Evolutionary conservation across 441 rosid genomes (phyloP).

Genomic region (California macrophylla): DNA sequence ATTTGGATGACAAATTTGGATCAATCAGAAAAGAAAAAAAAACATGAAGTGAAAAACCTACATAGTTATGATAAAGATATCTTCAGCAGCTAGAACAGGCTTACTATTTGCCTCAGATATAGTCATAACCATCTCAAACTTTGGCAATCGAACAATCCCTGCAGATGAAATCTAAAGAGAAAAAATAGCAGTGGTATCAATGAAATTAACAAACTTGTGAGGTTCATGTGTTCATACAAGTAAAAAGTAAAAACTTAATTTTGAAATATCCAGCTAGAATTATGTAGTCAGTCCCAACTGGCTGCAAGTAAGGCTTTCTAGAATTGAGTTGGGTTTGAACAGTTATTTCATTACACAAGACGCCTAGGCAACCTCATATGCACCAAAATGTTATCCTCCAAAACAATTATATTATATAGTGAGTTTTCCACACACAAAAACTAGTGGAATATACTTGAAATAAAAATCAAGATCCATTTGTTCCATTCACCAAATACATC

Average conservation of each 20-base stretch:
- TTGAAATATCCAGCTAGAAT: background rate
- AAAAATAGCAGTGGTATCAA: constrained; percentile 22
- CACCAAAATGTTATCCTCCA: background rate
- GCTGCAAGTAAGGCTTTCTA: background rate
- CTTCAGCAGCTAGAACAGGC: constrained; percentile 85
- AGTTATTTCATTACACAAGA: background rate
- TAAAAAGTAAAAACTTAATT: background rate
- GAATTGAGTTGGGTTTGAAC: background rate
- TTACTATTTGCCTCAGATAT: constrained; percentile 69
- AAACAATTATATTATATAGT: background rate
- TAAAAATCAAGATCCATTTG: background rate
- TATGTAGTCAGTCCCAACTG: background rate
- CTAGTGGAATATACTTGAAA: background rate
- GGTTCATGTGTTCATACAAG: background rate
- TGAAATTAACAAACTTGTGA: constrained; percentile 11
- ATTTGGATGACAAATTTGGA: background rate
- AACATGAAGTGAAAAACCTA: constrained; percentile 31
- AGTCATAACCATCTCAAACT: constrained; percentile 89
- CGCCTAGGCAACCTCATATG: background rate
- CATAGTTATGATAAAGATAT: constrained; percentile 72
- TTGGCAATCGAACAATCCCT: constrained; percentile 80
- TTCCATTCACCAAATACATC: background rate
- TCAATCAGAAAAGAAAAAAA: background rate
- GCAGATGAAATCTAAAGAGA: constrained; percentile 77
- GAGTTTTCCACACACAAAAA: background rate